Percentiles rank a stretch among this genome's conserved stretches.
Evolutionary conservation across 139 green algal species (phyloP).

Genomic region (Eudorina sp.): DNA sequence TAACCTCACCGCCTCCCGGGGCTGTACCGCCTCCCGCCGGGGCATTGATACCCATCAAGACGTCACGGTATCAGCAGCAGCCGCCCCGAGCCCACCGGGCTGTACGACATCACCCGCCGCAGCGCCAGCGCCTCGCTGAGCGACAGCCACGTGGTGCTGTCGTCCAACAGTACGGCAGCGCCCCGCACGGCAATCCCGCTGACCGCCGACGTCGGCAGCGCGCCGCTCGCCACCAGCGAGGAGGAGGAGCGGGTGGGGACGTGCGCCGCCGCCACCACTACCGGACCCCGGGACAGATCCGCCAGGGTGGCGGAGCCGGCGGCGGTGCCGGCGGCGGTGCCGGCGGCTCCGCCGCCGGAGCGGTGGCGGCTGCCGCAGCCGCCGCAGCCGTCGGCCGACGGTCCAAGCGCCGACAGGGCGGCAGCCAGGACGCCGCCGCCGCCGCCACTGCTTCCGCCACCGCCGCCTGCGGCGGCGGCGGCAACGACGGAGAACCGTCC

Average conservation of each 20-base stretch:
- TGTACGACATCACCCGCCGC: slow-evolving; percentile 26
- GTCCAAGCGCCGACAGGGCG: no score
- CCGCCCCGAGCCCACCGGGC: slow-evolving; percentile 13
- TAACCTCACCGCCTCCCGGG: no score
- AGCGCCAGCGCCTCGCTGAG: slow-evolving; percentile 40
- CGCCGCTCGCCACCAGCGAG: background rate
- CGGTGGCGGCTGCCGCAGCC: background rate
- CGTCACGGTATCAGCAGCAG: slow-evolving; percentile 35
- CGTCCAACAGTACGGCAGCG: slow-evolving; percentile 12
- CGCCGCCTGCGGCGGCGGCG: background rate
- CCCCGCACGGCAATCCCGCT: background rate
- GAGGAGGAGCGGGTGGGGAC: slow-evolving; percentile 3
- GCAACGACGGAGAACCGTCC: background rate
- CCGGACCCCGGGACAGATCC: slow-evolving; percentile 1
- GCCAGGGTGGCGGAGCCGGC: background rate
- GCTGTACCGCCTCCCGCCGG: no score
- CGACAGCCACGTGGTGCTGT: background rate
- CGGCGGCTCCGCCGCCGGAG: background rate
- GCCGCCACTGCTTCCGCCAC: background rate
- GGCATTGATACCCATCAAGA: no score
- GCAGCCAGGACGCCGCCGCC: background rate
- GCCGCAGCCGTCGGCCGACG: background rate
- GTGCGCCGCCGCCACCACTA: slow-evolving; percentile 42
- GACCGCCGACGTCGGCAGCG: slow-evolving; percentile 9
- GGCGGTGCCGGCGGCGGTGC: no score